Base-by-base conservation (phyloP, 2,329 filamentous ascomycete species). In the Colletotrichum simmondsii region DNA sequence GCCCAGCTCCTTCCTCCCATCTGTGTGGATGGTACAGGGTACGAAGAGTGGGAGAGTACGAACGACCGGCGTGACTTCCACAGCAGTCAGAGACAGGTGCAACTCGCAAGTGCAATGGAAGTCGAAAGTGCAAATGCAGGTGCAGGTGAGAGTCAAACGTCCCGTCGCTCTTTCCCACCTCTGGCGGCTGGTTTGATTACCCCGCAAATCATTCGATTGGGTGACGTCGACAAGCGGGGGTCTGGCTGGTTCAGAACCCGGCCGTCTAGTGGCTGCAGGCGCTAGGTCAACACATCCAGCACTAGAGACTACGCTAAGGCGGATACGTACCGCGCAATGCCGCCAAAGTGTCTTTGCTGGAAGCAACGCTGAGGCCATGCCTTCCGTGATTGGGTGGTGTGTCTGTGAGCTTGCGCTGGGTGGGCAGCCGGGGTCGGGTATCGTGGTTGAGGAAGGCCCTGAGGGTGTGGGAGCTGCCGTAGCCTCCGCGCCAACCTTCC, bases 161-260 rank as follows among this genome's bases (percentile, higher is more conserved):
- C 19, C 19, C 59, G 71, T 72, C 68, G 68, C 63, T 68, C 66
- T 56, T 71, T 59, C 57, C 62, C 32, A 32, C 32, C 61, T 70
- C 46, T 69, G 60, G 66, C 52, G 61, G 35, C 52, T 54, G 35
- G 35, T 65, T 54, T 60, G 26, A 28, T 71, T 74, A 73, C 73
- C 73, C 73, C 73, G 73, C 73, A 74, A 65, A 65, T 65, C 53
- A 28, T 73, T 72, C 58, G 42, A 57, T 63, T 74, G 56, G 72
- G 70, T 74, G 73, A 74, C 73, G 73, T 74, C 71, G 61, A 53
- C 65, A 74, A 46, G 70, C 61, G 57, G 62, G 71, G 71, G 62
- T 65, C 49, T 58, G 35, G 56, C 67, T 66, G 68, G 68, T 59
- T 71, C 57, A 52, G 19, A 56, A 46, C 24, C 19, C 37, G 32